Conservation (phyloP, 2,329 filamentous ascomycete genomes). For the Ascosphaera pollenicola region DNA sequence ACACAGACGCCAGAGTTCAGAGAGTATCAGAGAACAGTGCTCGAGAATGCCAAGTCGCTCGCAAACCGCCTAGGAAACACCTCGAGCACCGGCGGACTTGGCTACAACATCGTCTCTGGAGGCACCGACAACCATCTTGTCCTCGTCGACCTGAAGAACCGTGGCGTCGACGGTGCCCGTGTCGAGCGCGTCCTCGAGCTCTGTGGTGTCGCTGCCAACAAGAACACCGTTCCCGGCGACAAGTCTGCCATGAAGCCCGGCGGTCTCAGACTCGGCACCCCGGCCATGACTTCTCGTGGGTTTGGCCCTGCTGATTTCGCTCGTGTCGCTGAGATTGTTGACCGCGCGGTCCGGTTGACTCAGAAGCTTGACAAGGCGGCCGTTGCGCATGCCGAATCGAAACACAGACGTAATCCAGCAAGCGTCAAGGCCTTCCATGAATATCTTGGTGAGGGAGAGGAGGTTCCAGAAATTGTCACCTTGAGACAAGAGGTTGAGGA, state of each 20-base stretch:
- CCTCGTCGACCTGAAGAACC: slow-evolving; percentile 74
- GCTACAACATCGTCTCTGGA: slow-evolving; percentile 85
- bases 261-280: slow-evolving; percentile 81
- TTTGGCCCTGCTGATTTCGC: slow-evolving; percentile 76
- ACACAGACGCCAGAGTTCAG: slow-evolving; percentile 78
- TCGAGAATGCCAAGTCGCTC: slow-evolving; percentile 81
- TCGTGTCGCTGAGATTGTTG: slow-evolving; percentile 65
- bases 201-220: slow-evolving; percentile 93
- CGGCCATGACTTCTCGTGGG: slow-evolving; percentile 95
- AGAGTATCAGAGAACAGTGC: slow-evolving; percentile 78
- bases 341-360: slow-evolving; percentile 60
- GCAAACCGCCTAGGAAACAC: slow-evolving; percentile 50
- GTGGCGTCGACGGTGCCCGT: slow-evolving; percentile 70
- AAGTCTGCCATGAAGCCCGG: slow-evolving; percentile 82
- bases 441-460: slow-evolving; percentile 59
- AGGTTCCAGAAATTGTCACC: slow-evolving; percentile 61
- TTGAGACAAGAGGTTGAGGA: slow-evolving; percentile 74
- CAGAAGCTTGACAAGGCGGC: slow-evolving; percentile 47
- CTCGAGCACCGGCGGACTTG: slow-evolving; percentile 45
- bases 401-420: slow-evolving; percentile 84
- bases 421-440: slow-evolving; percentile 97
- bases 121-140: slow-evolving; percentile 98
- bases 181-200: slow-evolving; percentile 81
- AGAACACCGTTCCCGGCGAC: slow-evolving; percentile 95
- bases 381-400: slow-evolving; percentile 52